Percentiles rank a stretch among this genome's conserved stretches.
Conservation (phyloP, 495 filamentous ascomycete genomes). For the Delitschia confertaspora region DNA sequence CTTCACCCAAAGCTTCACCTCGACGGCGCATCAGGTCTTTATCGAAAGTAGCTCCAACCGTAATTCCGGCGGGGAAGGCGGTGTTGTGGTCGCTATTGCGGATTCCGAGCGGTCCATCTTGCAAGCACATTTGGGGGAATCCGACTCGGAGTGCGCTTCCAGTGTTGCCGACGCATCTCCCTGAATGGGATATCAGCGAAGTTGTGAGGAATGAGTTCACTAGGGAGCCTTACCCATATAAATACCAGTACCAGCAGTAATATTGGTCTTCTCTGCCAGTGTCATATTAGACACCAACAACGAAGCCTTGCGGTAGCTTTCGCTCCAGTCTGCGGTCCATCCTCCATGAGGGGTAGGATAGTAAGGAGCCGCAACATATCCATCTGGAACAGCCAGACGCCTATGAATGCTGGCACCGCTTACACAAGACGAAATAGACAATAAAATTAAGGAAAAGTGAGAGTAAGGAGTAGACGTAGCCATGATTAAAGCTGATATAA, state of each 20-base stretch:
- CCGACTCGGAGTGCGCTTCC: conserved; percentile 6
- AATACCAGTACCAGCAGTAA: conserved; percentile 23
- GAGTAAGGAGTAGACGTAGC: conserved; percentile 1
- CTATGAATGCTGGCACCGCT: conserved; percentile 3
- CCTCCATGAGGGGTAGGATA: conserved; percentile 28
- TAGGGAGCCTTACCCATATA: conserved; percentile 21
- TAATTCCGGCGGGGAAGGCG: conserved; percentile 73
- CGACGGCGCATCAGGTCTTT: conserved; percentile 61
- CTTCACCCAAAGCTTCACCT: conserved; percentile 69
- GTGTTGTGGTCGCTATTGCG: conserved; percentile 56
- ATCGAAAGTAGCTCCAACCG: conserved; percentile 74
- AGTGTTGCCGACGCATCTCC: conserved; percentile 15
- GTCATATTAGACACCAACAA: conserved; percentile 26
- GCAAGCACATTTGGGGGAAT: conserved; percentile 14
- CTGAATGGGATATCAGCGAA: neutral
- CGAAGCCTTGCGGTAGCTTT: conserved; percentile 27
- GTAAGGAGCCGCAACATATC: conserved; percentile 26
- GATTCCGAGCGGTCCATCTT: conserved; percentile 26
- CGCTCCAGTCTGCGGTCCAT: conserved; percentile 25
- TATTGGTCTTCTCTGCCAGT: conserved; percentile 26
- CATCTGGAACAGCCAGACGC: conserved; percentile 16
- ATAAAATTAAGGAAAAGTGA: conserved; percentile 3
- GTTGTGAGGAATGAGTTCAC: conserved; percentile 19
- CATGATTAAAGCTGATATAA: conserved; percentile 1
- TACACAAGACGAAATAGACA: conserved; percentile 3